Evolutionary conservation across 2,329 filamentous ascomycete genomes (phyloP).

Genomic region (Pseudogymnoascus sp.): DNA sequence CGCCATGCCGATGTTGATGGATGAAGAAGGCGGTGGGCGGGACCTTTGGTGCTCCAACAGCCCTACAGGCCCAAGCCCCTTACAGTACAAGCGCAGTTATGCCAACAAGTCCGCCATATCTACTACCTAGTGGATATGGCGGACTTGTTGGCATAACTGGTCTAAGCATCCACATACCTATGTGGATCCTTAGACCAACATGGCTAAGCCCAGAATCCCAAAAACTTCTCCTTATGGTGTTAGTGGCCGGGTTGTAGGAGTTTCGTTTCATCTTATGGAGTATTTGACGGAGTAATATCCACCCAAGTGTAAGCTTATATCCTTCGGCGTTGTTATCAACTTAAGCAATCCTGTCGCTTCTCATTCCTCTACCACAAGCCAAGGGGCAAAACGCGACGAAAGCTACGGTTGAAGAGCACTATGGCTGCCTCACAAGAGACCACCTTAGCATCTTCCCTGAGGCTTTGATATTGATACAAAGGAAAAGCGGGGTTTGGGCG

Average conservation of each 20-base stretch:
- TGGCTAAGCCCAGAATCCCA: background rate
- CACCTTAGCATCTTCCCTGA: background rate
- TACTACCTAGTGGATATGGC: no score
- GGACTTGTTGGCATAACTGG: no score
- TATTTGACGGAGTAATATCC: background rate
- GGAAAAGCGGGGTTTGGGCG: background rate
- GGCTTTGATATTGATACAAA: background rate
- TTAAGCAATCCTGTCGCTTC: background rate
- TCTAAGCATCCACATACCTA: no score
- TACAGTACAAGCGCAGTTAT: background rate
- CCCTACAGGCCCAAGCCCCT: background rate
- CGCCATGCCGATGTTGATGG: background rate
- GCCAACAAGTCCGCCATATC: background rate
- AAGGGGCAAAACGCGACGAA: background rate
- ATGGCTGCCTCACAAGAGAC: background rate
- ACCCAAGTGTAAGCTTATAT: background rate
- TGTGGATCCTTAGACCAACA: background rate
- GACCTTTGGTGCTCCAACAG: background rate
- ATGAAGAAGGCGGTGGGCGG: background rate
- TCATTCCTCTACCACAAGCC: background rate
- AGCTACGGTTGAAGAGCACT: background rate
- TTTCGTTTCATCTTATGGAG: background rate
- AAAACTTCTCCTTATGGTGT: background rate
- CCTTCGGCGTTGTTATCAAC: background rate
- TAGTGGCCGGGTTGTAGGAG: background rate